Evolutionary conservation across 768 basidiomycete species (phyloP).

Genomic region (Filobasidium wieringae): DNA sequence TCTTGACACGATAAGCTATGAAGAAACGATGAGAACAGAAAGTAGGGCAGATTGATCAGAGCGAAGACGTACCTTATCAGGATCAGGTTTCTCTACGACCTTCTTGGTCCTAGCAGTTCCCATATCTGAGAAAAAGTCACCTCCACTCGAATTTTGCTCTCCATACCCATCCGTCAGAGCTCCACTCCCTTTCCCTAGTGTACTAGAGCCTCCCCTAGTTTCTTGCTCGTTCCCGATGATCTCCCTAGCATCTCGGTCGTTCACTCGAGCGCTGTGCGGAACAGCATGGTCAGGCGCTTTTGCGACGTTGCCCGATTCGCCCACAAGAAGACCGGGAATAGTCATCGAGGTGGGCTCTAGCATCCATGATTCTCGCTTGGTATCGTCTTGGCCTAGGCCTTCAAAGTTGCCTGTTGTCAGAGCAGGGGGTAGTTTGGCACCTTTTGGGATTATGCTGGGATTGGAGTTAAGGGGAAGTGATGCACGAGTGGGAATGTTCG

Average conservation of each 20-base stretch:
- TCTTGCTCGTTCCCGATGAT: conserved; percentile 3
- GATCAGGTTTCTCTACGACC: conserved; percentile 47
- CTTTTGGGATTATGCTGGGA: conserved; percentile 44
- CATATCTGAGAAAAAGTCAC: conserved; percentile 78
- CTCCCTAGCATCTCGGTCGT: not conserved
- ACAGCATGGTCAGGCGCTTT: conserved; percentile 12
- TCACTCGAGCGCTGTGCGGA: conserved; percentile 21
- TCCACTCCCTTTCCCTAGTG: not conserved
- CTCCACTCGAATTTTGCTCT: conserved; percentile 46
- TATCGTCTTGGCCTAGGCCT: conserved; percentile 10
- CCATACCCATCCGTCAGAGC: conserved; percentile 37
- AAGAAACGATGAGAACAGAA: not conserved
- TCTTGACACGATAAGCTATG: conserved; percentile 28
- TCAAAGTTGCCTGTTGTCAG: conserved; percentile 45
- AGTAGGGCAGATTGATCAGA: not conserved
- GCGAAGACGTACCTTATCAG: conserved; percentile 52
- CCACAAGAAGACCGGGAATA: conserved; percentile 26
- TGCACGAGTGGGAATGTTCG: conserved; percentile 65
- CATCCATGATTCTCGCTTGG: conserved; percentile 78
- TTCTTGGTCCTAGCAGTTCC: conserved; percentile 65
- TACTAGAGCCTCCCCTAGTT: conserved; percentile 15
- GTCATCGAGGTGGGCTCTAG: conserved; percentile 42
- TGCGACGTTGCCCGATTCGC: conserved; percentile 6
- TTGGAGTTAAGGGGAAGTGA: conserved; percentile 59
- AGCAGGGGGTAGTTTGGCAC: conserved; percentile 45